Evolutionary conservation across 2,329 filamentous ascomycete species (phyloP), one percentile per base, ranked within the genome.

Genomic region (Ophiostoma triangulosporum): DNA sequence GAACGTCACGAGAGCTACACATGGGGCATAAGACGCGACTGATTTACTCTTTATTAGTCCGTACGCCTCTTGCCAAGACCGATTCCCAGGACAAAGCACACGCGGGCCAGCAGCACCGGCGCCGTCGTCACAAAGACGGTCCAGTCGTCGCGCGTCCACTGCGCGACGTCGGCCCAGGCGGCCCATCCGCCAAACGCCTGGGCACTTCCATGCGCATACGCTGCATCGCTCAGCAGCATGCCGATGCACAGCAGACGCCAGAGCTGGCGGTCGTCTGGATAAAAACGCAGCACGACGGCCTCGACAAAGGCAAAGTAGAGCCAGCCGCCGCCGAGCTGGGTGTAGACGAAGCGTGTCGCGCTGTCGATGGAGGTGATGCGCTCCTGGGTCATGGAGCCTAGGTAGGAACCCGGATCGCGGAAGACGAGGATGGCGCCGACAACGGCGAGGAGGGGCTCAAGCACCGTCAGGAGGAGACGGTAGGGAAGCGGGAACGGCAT

Each of bases 291-390:
- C 17, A 69, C 62, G 14, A 70, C 61, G 33, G 62, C 66, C 57
- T 66, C 63, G 58, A 64, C 62, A 58, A 69, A 68, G 51, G 67
- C 67, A 54, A 70, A 67, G 57, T 64, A 61, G 15, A 69, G 60
- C 64, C 65, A 67, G 7, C 54, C 58, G 43, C 64, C 62, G 35
- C 57, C 63, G 22, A 67, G 55, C 53, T 64, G 59, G 4, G 63
- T 66, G 60, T 63, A 66, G 38, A 66, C 58, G 54, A 64, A 66
- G 3, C 60, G 57, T 22, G 63, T 43, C 8, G 38, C 14, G 9
- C 9, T 15, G 20, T 43, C 60, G 45, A 54, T 55, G 6, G 54
- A 52, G 2, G 20, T 14, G 26, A 24, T 40, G 11, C 56, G 14
- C 45, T 60, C 55, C 36, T 64, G 64, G 22, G 62, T 66, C 60